A percentile compares a stretch with the other conserved stretches of the same genome.
Conservation (phyloP, 345 rosid genomes). For the Gossypium longicalyx region DNA sequence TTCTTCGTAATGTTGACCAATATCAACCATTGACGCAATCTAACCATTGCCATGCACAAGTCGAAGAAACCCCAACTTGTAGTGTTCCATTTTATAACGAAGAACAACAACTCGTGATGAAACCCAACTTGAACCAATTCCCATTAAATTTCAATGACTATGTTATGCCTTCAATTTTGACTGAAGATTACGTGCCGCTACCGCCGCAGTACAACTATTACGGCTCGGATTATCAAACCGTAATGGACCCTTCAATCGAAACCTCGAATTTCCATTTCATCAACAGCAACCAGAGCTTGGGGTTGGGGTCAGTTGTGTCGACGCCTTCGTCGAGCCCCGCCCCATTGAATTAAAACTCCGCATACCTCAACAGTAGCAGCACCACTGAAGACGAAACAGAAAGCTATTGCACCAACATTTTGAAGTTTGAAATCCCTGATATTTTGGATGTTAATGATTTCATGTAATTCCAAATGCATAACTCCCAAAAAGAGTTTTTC, state of each 20-base stretch:
- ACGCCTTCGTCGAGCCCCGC: constrained; percentile 64
- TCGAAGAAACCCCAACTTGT: constrained; percentile 30
- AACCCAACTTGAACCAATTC: constrained; percentile 21
- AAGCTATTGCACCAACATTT: constrained; percentile 56
- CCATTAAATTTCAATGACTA: constrained; percentile 18
- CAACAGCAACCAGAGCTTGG: constrained; percentile 30
- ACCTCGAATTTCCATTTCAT: constrained; percentile 26
- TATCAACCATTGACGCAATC: constrained; percentile 23
- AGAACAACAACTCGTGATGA: constrained; percentile 23
- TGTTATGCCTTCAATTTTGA: constrained; percentile 27
- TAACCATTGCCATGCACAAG: constrained; percentile 24
- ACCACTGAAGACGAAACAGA: constrained; percentile 73
- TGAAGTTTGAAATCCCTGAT: constrained; percentile 57
- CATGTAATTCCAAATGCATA: constrained; percentile 33
- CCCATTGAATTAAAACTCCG: constrained; percentile 50
- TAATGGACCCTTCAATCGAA: constrained; percentile 37
- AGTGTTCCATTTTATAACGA: constrained; percentile 29
- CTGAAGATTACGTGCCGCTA: constrained; percentile 27
- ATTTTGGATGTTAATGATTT: constrained; percentile 51
- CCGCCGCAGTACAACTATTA: constrained; percentile 13
- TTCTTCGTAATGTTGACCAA: constrained; percentile 24
- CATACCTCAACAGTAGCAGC: constrained; percentile 35
- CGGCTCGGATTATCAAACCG: constrained; percentile 14
- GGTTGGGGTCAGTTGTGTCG: constrained; percentile 47
- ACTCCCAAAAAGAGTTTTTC: background rate